Base-by-base conservation (phyloP, 2,329 filamentous ascomycete species). In the Acrocalymma vagum region DNA sequence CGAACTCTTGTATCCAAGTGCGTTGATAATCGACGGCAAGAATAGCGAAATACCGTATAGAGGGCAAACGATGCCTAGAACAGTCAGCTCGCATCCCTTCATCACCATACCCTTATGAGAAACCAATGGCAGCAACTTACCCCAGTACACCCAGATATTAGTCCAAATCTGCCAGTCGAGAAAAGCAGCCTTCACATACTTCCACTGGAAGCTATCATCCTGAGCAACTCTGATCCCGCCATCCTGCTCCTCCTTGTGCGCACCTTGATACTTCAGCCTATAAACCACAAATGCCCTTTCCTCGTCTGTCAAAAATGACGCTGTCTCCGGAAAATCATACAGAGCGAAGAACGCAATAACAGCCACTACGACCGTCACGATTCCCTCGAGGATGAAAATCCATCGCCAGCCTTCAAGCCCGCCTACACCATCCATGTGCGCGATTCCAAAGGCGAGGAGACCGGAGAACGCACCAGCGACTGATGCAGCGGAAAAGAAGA, bases 191-290 rank as follows among this genome's bases (percentile, higher is more conserved):
- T 79, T 69, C 22, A 75, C 71, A 43, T 61, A 62, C 1, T 60
- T 69, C 88, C 87, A 91, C 11, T 74, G 79, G 57, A 92, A 91
- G 0, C 71, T 65, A 53, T 92, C 88, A 33, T 85, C 75, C 6
- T 84, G 80, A 0, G 82, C 87, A 0, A 86, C 85, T 51, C 89
- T 85, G 42, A 80, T 82, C 45, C 88, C 85, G 1, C 78, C 76
- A 5, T 81, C 79, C 0, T 77, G 76, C 70, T 67, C 45, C 6
- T 58, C 37, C 51, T 73, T 74, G 60, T 68, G 72, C n/a, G n/a
- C n/a, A 3, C 58, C 58, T 22, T 67, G 64, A 17, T 56, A 67
- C 8, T 83, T 82, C 1, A 91, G 73, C 0, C 87, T 80, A 14
- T 78, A 76, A 5, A 82, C 78, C 29, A 90, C 79, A 44, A 80